phyloP scores from a whole-genome alignment of 2,329 filamentous ascomycete species.

The Kalmusia sp. region DNA sequence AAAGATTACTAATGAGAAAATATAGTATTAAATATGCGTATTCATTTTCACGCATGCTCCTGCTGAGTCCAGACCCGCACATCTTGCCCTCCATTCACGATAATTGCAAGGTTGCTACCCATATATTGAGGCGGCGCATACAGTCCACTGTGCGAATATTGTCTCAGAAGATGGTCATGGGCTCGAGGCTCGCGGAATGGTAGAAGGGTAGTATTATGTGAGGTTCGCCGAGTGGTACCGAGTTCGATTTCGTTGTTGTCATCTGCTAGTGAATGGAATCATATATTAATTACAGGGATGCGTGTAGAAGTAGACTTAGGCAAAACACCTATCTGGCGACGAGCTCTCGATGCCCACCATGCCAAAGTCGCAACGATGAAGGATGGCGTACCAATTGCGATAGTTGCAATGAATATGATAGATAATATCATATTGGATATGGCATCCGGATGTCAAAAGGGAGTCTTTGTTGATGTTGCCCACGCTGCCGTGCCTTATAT shows the following conservation, averaged over 20 bases:
- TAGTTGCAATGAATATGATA: slow-evolving; percentile 11
- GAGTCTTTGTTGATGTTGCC: no score
- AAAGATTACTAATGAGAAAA: no score
- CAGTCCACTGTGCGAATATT: no score
- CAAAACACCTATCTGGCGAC: neutral
- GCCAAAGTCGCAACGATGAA: slow-evolving; percentile 12
- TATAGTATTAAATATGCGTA: no score
- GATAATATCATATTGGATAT: neutral
- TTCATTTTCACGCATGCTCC: no score
- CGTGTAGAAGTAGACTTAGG: neutral
- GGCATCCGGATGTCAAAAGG: no score
- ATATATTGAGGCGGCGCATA: no score
- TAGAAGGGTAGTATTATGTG: neutral
- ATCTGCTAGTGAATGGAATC: no score
- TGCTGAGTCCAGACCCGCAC: neutral
- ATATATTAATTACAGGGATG: no score
- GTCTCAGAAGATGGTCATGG: neutral
- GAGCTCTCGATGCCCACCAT: slow-evolving; percentile 8
- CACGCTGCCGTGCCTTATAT: no score
- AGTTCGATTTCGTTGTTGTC: no score
- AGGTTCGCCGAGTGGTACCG: neutral
- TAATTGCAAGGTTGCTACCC: neutral
- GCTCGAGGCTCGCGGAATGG: neutral
- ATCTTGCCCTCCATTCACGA: neutral
- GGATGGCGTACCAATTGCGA: slow-evolving; percentile 8